Percentiles rank a stretch among this genome's conserved stretches.
Conservation (phyloP, 2,329 filamentous ascomycete genomes). For the Aspergillus pseudotamarii region DNA sequence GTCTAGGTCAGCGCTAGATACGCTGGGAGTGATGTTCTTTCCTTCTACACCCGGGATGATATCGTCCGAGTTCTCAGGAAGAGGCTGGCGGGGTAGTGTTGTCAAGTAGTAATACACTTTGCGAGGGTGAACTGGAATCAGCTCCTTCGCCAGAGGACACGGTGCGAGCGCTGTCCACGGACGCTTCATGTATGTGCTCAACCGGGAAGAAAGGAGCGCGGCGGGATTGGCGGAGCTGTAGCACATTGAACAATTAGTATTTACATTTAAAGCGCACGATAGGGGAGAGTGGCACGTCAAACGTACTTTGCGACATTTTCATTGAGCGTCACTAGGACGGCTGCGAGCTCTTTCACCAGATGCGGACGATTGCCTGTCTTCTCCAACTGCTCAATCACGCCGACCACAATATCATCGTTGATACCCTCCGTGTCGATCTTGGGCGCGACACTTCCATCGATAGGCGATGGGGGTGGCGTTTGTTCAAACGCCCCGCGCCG, state of each 20-base stretch:
- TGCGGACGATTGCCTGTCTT: constrained; percentile 90
- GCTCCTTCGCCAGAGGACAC: constrained; percentile 89
- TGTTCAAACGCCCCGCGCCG: constrained; percentile 63
- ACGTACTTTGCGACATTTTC: constrained; percentile 90
- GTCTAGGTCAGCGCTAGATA: constrained; percentile 76
- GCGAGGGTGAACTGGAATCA: constrained; percentile 88
- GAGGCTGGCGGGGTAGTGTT: constrained; percentile 78
- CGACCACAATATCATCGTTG: constrained; percentile 93
- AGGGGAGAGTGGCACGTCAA: constrained; percentile 9
- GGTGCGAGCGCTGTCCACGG: constrained; percentile 75
- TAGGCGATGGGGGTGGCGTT: constrained; percentile 79
- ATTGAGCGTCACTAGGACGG: constrained; percentile 73
- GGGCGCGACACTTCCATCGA: constrained; percentile 47
- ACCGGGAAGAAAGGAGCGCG: constrained; percentile 89
- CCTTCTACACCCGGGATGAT: constrained; percentile 53
- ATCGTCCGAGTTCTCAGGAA: constrained; percentile 67
- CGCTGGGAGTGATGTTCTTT: constrained; percentile 77
- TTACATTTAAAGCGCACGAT: constrained; percentile 10
- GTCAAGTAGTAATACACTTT: constrained; percentile 97
- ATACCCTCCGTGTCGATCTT: constrained; percentile 81
- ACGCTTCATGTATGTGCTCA: constrained; percentile 88
- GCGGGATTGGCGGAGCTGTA: constrained; percentile 89
- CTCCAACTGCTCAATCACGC: constrained; percentile 83
- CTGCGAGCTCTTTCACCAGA: constrained; percentile 89
- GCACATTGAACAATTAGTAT: constrained; percentile 27